Evolutionary conservation across 306 rosid species (phyloP), one percentile per base, ranked within the genome.

Genomic region (Medicago ruthenica): DNA sequence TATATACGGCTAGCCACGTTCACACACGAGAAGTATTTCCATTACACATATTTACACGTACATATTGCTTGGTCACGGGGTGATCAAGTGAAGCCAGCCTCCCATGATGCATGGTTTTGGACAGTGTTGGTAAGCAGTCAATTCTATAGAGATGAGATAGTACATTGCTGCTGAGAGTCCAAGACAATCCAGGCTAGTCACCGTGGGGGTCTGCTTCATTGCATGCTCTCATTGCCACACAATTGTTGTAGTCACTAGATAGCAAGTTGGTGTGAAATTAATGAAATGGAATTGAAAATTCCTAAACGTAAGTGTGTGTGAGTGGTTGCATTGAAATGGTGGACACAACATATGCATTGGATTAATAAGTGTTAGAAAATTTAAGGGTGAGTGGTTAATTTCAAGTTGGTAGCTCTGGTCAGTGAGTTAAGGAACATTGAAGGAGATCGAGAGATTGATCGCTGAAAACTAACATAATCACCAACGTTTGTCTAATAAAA

Each of bases 261-360:
- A 34, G 37, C 4, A 34, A 34, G 37, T 34, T 64, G 74, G 73
- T 66, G 50, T 61, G 48, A 70, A 79, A 50, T 78, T 67, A 60
- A 78, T 55, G 69, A 61, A 83, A 15, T 50, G 51, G 57, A 9
- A 48, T 45, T 76, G 76, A 58, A 55, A 74, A n/a, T 80, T 36
- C 70, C 1, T 50, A 40, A 21, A 66, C 47, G 44, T 64, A 21
- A 39, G 36, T 50, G 20, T 15, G 57, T 50, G 6, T 50, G 18
- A 50, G 57, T 50, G 18, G 57, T 50, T 17, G n/a, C 57, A 50
- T 50, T 50, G 3, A 50, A 50, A 50, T 50, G 20, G 3, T n/a
- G 9, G 9, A 15, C 51, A 50, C 8, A 50, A 50, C 20, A 50
- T n/a, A n/a, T 50, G 57, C 21, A 50, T 50, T 50, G 0, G 18